A percentile compares a stretch with the other conserved stretches of the same genome.
These are phyloP conservation scores for Boletus rubescentipes DNA, from an alignment of 768 basidiomycete genomes.

Conservation along the genomic window DNA sequence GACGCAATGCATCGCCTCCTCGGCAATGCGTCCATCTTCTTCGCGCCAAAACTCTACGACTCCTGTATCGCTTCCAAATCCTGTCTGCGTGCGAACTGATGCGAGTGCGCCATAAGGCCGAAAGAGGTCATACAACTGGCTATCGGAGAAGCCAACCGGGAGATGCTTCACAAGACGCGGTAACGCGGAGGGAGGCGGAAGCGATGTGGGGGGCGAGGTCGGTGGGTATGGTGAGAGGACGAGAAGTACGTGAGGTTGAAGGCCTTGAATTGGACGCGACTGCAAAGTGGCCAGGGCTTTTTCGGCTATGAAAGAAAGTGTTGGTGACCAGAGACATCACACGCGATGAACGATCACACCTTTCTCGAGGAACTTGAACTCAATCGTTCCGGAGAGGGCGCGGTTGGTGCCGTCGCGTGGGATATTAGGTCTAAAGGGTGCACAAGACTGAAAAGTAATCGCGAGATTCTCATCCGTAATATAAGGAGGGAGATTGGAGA, in stretches of 20 bases:
- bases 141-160: constrained; percentile 64
- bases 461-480: constrained; percentile 79
- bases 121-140: constrained; percentile 81
- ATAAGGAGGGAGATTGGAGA: constrained; percentile 72
- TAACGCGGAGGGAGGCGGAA: constrained; percentile 73
- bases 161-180: constrained; percentile 87
- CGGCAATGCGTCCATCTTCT: constrained; percentile 75
- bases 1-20: constrained; percentile 80
- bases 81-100: constrained; percentile 69
- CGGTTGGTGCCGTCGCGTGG: constrained; percentile 53
- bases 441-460: constrained; percentile 67
- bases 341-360: constrained; percentile 45
- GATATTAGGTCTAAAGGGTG: constrained; percentile 81
- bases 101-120: constrained; percentile 82
- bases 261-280: constrained; percentile 64
- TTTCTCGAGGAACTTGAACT: constrained; percentile 80
- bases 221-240: constrained; percentile 83
- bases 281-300: constrained; percentile 86
- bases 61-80: constrained; percentile 75
- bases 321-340: constrained; percentile 8
- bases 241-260: constrained; percentile 57
- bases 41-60: constrained; percentile 87
- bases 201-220: constrained; percentile 68
- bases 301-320: constrained; percentile 54
- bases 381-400: constrained; percentile 69